Evolutionary conservation across 2,329 filamentous ascomycete genomes (phyloP), one percentile per base, ranked within the genome.

Genomic region (Pseudocercospora eumusae): DNA sequence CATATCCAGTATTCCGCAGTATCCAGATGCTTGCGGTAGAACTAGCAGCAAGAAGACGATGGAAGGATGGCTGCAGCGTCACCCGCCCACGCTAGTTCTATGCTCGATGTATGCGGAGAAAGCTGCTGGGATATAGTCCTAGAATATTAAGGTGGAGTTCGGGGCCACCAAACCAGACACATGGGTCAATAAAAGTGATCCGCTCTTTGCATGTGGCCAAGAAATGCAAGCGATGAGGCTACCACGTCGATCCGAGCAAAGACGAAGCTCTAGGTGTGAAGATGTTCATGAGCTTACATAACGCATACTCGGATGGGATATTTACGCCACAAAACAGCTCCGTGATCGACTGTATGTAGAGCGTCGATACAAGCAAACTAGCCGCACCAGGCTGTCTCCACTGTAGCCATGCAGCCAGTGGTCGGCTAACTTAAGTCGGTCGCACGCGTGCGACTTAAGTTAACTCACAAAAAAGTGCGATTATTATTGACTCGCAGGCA

Each of bases 31-130:
- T n/a, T n/a, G n/a, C 23, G 23, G 23, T 25, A 25, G 23, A 3
- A 25, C 27, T 18, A 52, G 13, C 4, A 23, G 47, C n/a, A 45
- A n/a, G n/a, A 21, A 18, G 42, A 45, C 42, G 42, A 45, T 45
- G 42, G 42, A 45, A 45, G 42, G 42, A 45, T 50, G 45, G 42
- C n/a, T 45, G 42, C 21, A 50, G 45, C 45, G 21, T 50, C n/a
- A n/a, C n/a, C 45, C 23, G 23, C 45, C 20, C n/a, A 50, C 21
- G 23, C 23, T n/a, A n/a, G n/a, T n/a, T 7, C 45, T 50, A 25
- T 50, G 45, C 31, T 33, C 31, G 31, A 21, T 52, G 21, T 52
- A 18, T 54, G 52, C 52, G 52, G 52, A 54, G 52, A 54, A 54
- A 40, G 36, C 36, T 36, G 47, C 47, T 52, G 13, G 21, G 20